phyloP scores from a whole-genome alignment of 345 rosid species.

The Excoecaria agallocha region DNA sequence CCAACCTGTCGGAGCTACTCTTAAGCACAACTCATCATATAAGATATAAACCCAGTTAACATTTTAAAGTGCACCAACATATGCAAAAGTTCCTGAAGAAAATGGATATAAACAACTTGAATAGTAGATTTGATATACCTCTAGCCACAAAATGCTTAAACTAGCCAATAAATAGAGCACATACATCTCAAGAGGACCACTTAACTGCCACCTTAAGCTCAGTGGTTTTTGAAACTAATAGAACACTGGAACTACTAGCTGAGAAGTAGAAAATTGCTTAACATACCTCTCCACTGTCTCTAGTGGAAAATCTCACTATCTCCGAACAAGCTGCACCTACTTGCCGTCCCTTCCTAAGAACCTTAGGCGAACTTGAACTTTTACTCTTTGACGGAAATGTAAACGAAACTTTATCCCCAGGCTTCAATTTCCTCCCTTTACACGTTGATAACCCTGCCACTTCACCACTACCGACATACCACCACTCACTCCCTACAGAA shows the following conservation, averaged over 20 bases:
- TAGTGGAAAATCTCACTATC: slow-evolving; percentile 87
- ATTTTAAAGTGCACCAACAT: not conserved
- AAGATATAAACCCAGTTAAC: not conserved
- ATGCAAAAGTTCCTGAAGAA: not conserved
- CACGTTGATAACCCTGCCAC: slow-evolving; percentile 75
- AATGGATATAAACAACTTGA: not conserved
- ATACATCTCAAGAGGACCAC: no score
- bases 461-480: slow-evolving; percentile 70
- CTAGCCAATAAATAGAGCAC: no score
- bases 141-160: not conserved
- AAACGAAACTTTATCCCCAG: slow-evolving; percentile 61
- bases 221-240: not conserved
- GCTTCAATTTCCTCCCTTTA: slow-evolving; percentile 70
- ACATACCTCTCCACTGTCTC: slow-evolving; percentile 71
- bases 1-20: slow-evolving; percentile 63
- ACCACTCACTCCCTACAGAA: slow-evolving; percentile 56
- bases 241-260: not conserved
- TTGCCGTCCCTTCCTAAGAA: slow-evolving; percentile 59
- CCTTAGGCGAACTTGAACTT: slow-evolving; percentile 42
- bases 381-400: slow-evolving; percentile 53
- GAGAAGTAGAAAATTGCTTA: not conserved
- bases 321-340: slow-evolving; percentile 59
- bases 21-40: slow-evolving; percentile 1
- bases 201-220: not conserved
- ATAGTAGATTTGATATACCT: not conserved